Base-by-base conservation (phyloP, 345 rosid genomes). In the Camelina sativa region DNA sequence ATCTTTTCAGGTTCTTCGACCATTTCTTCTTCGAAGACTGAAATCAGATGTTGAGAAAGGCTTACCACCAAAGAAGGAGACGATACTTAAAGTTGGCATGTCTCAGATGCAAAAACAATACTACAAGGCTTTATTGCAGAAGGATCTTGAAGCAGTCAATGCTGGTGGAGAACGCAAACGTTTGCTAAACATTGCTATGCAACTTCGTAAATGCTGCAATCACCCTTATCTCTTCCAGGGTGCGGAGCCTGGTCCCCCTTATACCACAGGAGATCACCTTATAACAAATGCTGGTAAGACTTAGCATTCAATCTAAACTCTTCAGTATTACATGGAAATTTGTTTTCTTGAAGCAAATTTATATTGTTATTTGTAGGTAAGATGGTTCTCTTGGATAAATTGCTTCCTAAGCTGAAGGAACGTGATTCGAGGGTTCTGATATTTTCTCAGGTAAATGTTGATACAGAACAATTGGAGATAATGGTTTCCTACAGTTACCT, bases 161-260 rank as follows among this genome's bases (percentile, higher is more conserved):
- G 99, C 99, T 75, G 99, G 99, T 79, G 99, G 99, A 76, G 99
- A 96, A 81, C 97, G 99, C 25, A 96, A 92, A 78, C 98, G 99
- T 58, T 88, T 96, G 62, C 67, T 96, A 72, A 96, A 96, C 82
- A 92, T 91, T 78, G 99, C 98, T 62, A 96, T 96, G 99, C 98
- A 96, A 85, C 77, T 96, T 67, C 98, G 99, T 62, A 96, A 96
- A 72, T 92, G 98, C 83, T 92, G 99, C 77, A 96, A 96, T 83
- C 99, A 96, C 76, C 99, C 99, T 40, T 96, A 96, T 82, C 97
- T 96, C 76, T 92, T 92, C 85, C 99, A 96, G 88, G 99, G 99
- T 44, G 99, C 98, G 58, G 99, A 96, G 77, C 99, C 99, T 47
- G 99, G 99, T 65, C 99, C 99, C 50, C 99, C 99, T 12, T 96